phyloP scores from a whole-genome alignment of 257 asterid genomes.

The Apocynum venetum region DNA sequence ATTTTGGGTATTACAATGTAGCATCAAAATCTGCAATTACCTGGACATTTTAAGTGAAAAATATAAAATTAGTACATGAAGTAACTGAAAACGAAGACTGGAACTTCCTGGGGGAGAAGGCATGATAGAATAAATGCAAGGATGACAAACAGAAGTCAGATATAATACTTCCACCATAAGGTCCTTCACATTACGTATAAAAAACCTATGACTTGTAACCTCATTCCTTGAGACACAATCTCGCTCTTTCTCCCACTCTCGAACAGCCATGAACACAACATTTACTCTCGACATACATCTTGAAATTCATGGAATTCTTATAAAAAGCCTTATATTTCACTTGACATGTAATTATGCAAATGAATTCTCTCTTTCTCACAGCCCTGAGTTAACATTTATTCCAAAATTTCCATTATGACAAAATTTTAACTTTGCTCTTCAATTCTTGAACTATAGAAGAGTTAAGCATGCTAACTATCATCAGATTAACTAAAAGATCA shows the following conservation, averaged over 20 bases:
- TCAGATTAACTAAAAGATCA: neutral
- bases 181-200: neutral
- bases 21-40: conserved; percentile 85
- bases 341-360: neutral
- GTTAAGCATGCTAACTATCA: neutral
- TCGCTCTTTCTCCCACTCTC: neutral
- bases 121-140: neutral
- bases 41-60: conserved; percentile 4
- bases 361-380: neutral
- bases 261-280: neutral
- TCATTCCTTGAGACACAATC: neutral
- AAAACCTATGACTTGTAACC: neutral
- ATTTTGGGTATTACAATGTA: too few species aligned
- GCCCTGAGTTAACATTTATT: neutral
- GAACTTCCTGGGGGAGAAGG: neutral
- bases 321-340: neutral
- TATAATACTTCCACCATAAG: neutral
- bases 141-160: neutral
- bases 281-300: neutral
- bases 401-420: neutral
- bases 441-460: neutral
- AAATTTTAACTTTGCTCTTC: neutral
- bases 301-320: neutral
- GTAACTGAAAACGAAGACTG: neutral
- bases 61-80: neutral